Evolutionary conservation across 2,329 filamentous ascomycete species (phyloP), one percentile per base, ranked within the genome.

Genomic region (Pestalotiopsis sp.): DNA sequence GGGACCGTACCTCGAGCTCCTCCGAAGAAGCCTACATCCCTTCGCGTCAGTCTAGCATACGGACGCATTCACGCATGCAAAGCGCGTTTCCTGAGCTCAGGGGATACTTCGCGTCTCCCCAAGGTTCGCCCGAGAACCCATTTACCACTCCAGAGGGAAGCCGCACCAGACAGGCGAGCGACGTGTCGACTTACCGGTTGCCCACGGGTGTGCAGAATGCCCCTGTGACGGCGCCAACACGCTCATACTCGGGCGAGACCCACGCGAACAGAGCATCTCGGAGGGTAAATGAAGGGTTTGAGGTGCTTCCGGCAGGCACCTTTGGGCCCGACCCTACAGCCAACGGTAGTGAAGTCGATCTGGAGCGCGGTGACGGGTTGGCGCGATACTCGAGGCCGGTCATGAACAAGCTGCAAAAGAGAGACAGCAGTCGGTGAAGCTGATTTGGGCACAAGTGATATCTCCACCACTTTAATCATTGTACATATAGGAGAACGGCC

Each of bases 231-330:
- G 38, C 39, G 31, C 76, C 76, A 9, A 69, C 72, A 23, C 74
- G 77, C 17, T 76, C 73, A 3, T 77, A 78, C 66, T 75, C 73
- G n/a, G 72, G 71, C 61, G 73, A 73, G 6, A 70, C 71, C 2
- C 69, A 75, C 31, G 72, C 67, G 41, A 76, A 77, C 57, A 73
- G 66, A 13, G 64, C 75, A 6, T 69, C 74, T 2, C 74, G 76
- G 41, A 70, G 70, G 41, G 75, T 77, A 2, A 78, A 78, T 49
- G 67, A 72, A 3, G 76, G 76, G 2, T 78, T 78, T 38, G 77
- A 78, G 41, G 69, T 78, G 58, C 69, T 78, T 38, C 76, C 77
- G 3, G 77, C 75, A 12, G 77, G 76, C 1, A 77, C 75, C 3
- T 69, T 71, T 23, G 68, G 67, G 23, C n/a, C 59, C 20, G 60